Percentiles rank a stretch among this genome's conserved stretches.
phyloP scores from a whole-genome alignment of 2,329 filamentous ascomycete species.

The Colletotrichum ledebouriae region DNA sequence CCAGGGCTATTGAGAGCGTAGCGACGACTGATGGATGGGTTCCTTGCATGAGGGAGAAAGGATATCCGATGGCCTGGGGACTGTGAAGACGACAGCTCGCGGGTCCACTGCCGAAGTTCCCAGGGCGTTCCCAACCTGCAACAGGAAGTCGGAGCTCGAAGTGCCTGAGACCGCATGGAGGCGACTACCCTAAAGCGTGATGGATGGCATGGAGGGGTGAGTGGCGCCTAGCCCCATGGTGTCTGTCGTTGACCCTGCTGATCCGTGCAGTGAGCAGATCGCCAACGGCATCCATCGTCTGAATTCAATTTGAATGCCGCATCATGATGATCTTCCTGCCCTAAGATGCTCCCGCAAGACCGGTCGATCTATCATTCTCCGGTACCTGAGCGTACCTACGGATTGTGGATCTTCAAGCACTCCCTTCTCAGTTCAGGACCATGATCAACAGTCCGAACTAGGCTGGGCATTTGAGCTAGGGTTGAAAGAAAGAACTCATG shows the following conservation, averaged over 20 bases:
- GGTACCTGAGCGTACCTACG: constrained; percentile 1
- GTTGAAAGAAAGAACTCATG: neutral
- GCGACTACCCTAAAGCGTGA: constrained; percentile 11
- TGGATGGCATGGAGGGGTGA: constrained; percentile 6
- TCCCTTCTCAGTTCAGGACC: neutral
- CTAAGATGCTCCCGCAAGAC: constrained; percentile 26
- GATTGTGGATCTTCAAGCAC: neutral
- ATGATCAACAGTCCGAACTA: constrained; percentile 4
- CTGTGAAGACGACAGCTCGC: constrained; percentile 8
- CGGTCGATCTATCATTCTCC: constrained; percentile 22
- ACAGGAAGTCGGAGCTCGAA: constrained; percentile 27
- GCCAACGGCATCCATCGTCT: constrained; percentile 23
- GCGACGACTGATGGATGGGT: constrained; percentile 15
- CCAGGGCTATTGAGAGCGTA: constrained; percentile 16
- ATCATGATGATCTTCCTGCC: constrained; percentile 22
- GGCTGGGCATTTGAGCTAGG: constrained; percentile 13
- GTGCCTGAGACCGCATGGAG: constrained; percentile 25
- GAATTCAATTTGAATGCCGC: constrained; percentile 14
- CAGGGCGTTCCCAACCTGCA: constrained; percentile 29
- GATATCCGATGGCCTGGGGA: constrained; percentile 23
- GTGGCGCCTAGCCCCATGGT: constrained; percentile 4
- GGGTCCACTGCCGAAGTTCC: constrained; percentile 18
- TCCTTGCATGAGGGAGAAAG: constrained; percentile 34
- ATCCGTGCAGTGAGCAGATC: constrained; percentile 29
- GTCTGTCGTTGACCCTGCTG: neutral